These are phyloP conservation scores for Termitomyces sp. DNA, from an alignment of 768 basidiomycete genomes.

Conservation along the genomic window DNA sequence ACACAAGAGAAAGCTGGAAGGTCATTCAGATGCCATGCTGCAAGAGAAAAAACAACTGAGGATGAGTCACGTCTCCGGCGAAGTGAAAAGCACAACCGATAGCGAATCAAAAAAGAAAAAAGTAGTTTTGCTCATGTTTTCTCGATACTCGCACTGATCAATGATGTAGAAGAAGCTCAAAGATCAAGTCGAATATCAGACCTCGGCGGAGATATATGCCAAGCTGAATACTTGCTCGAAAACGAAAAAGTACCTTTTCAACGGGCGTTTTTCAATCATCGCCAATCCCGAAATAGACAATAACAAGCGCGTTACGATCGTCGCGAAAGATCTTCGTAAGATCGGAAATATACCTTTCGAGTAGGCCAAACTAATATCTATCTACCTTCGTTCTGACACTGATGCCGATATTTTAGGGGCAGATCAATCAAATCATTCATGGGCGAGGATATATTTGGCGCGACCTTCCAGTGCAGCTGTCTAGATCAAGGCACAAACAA, in stretches of 20 bases:
- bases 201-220: conserved; percentile 22
- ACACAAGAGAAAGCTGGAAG: background rate
- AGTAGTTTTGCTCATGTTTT: background rate
- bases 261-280: conserved; percentile 26
- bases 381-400: background rate
- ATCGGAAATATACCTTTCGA: conserved; percentile 22
- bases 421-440: background rate
- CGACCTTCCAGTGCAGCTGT: background rate
- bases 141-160: background rate
- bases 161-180: background rate
- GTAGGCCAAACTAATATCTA: conserved; percentile 14
- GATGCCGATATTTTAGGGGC: background rate
- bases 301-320: conserved; percentile 16
- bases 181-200: conserved; percentile 21
- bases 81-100: background rate
- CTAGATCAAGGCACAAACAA: background rate
- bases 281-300: conserved; percentile 17
- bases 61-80: background rate
- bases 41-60: background rate
- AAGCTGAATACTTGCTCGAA: conserved; percentile 11
- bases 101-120: background rate
- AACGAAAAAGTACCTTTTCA: conserved; percentile 11
- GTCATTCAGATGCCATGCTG: background rate
- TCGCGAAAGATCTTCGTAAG: conserved; percentile 23
- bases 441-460: background rate